Percentiles rank a stretch among this genome's conserved stretches.
phyloP scores from a whole-genome alignment of 176 grass and related monocot genomes.

The Hordeum vulgare region DNA sequence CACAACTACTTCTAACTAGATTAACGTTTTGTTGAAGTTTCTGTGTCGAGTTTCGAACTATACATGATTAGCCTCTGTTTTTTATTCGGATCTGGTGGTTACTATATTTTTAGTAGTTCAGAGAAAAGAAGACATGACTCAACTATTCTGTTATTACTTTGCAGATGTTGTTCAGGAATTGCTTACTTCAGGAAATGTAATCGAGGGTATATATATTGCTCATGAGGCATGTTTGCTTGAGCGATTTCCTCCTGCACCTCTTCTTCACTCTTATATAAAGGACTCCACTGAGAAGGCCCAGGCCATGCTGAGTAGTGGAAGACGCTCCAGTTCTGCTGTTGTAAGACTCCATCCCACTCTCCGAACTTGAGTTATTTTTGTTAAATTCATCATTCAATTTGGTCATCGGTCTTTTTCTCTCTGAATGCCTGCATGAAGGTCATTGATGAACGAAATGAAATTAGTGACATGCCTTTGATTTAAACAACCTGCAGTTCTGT shows the following conservation, averaged over 20 bases:
- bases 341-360: slow-evolving; percentile 34
- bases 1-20: background rate
- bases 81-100: background rate
- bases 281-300: slow-evolving; percentile 50
- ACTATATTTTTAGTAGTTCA: background rate
- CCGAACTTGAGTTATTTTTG: background rate
- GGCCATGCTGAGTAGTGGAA: slow-evolving; percentile 43
- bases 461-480: background rate
- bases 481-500: background rate
- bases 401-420: background rate
- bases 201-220: slow-evolving; percentile 68
- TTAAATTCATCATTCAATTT: background rate
- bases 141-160: slow-evolving; percentile 14
- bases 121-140: slow-evolving; percentile 8
- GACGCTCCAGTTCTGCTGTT: slow-evolving; percentile 34
- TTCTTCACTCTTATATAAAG: slow-evolving; percentile 58
- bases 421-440: background rate
- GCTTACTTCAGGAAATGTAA: slow-evolving; percentile 45
- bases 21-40: background rate
- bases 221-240: slow-evolving; percentile 54
- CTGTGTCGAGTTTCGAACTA: background rate
- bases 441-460: background rate
- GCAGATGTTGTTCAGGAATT: slow-evolving; percentile 65
- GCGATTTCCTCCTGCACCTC: slow-evolving; percentile 47
- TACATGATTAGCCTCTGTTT: background rate